Base-by-base conservation (phyloP, 768 basidiomycete species). In the Phylloporus arenicola region DNA sequence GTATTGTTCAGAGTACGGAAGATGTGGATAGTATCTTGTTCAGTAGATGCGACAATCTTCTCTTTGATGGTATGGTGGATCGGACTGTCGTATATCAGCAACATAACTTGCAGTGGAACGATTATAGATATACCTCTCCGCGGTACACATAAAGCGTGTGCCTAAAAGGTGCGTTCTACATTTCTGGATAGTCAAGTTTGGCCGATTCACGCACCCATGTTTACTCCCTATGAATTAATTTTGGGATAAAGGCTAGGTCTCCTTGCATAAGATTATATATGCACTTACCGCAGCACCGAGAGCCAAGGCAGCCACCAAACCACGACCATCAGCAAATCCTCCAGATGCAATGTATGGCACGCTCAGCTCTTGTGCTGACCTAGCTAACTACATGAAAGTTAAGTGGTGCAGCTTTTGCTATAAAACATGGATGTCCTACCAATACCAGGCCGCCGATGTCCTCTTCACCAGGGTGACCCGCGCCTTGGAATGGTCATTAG, bases 381-480 rank as follows among this genome's bases (percentile, higher is more conserved):
- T 79, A 2, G 93, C 92, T 42, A 96, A 76, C 90, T 92, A 43
- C 3, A 35, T 12, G 54, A 6, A 14, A 42, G 43, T 47, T 25
- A 48, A 16, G 43, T n/a, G 16, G 41, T 43, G 29, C 31, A 31
- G 29, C 20, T 24, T 52, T 31, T 6, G 6, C 35, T 10, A 34
- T 27, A 25, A n/a, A 27, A 35, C 12, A 7, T 12, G 20, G 25
- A 16, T 27, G 3, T 14, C 65, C 42, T 56, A 91, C 91, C 70
- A 96, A 69, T 3, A 96, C 86, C 20, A 95, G 61, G 4, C 87
- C 88, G 3, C 89, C 88, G 20, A 96, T 87, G 62, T 96, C 94
- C 38, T 95, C 89, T 63, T 96, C 94, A 54, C 94, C 94, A 16
- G 92, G 92, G 67, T 93, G 91, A 22, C 93, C 93, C 27, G 92